phyloP scores from a whole-genome alignment of 1,284 basidiomycete genomes.

The Puccinia horiana region DNA sequence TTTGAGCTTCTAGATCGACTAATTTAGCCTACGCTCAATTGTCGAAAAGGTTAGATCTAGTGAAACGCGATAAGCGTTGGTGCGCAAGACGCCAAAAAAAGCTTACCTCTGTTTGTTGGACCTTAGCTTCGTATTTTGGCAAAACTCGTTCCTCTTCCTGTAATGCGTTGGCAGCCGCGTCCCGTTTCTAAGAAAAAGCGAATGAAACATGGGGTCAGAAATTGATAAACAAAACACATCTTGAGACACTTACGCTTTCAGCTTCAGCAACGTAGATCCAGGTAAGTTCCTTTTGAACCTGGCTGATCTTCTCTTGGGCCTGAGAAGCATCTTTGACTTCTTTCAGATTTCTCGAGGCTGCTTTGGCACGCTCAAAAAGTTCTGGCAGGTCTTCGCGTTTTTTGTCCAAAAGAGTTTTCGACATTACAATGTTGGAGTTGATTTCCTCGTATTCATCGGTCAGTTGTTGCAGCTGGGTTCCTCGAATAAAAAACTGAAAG shows the following conservation, averaged over 20 bases:
- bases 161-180: not conserved
- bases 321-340: slow-evolving; percentile 73
- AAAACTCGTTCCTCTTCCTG: slow-evolving; percentile 39
- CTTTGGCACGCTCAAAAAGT: slow-evolving; percentile 66
- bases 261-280: slow-evolving; percentile 84
- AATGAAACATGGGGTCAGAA: not conserved
- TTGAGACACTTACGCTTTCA: slow-evolving; percentile 57
- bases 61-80: not conserved
- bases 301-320: slow-evolving; percentile 69
- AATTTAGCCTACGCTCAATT: slow-evolving; percentile 57
- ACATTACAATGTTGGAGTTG: slow-evolving; percentile 70
- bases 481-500: slow-evolving; percentile 85
- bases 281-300: slow-evolving; percentile 76
- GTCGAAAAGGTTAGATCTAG: not conserved
- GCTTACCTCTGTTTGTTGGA: slow-evolving; percentile 56
- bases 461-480: slow-evolving; percentile 86
- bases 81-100: not conserved
- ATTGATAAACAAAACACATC: slow-evolving; percentile 57
- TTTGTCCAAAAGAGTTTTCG: slow-evolving; percentile 58
- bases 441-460: slow-evolving; percentile 81
- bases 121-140: slow-evolving; percentile 60
- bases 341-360: slow-evolving; percentile 68
- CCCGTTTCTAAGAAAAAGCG: slow-evolving; percentile 6
- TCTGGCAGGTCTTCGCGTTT: slow-evolving; percentile 72
- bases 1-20: slow-evolving; percentile 50